A percentile compares a stretch with the other conserved stretches of the same genome.
These are phyloP conservation scores for Phytopythium aichiense DNA, from an alignment of 352 stramenopile species.

Conservation along the genomic window DNA sequence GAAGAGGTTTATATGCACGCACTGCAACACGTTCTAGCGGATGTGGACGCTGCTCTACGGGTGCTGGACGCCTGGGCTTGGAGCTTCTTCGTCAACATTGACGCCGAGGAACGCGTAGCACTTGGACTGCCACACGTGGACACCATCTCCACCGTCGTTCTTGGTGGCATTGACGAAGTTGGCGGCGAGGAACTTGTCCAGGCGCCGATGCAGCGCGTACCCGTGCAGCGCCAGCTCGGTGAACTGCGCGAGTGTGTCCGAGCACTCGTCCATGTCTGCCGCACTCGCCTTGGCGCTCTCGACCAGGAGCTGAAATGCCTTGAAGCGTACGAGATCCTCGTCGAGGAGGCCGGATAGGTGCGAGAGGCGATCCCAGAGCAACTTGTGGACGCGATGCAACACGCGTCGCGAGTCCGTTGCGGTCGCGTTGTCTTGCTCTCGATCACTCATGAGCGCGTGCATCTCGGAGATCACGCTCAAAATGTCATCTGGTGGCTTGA, in stretches of 20 bases:
- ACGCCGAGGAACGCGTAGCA: not conserved
- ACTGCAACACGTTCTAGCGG: not conserved
- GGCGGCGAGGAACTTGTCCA: constrained; percentile 2
- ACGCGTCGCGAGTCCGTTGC: not conserved
- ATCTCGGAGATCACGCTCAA: not conserved
- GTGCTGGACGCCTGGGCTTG: not conserved
- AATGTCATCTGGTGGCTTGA: not conserved
- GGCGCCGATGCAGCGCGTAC: not conserved
- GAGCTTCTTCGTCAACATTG: not conserved
- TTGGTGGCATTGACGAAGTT: not conserved
- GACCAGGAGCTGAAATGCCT: not conserved
- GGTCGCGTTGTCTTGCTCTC: not conserved
- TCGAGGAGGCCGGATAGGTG: not conserved
- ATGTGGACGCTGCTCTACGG: not conserved
- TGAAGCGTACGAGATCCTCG: not conserved
- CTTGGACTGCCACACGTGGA: not conserved
- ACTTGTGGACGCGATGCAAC: not conserved
- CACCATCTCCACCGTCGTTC: not conserved
- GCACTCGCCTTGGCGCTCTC: not conserved
- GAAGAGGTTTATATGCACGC: not conserved
- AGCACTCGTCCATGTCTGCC: not conserved
- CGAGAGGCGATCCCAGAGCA: not conserved
- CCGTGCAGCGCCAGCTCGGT: not conserved
- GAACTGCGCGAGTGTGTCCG: not conserved
- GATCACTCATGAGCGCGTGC: not conserved